phyloP scores from a whole-genome alignment of 1,284 basidiomycete species.

The Chalciporus sp. region DNA sequence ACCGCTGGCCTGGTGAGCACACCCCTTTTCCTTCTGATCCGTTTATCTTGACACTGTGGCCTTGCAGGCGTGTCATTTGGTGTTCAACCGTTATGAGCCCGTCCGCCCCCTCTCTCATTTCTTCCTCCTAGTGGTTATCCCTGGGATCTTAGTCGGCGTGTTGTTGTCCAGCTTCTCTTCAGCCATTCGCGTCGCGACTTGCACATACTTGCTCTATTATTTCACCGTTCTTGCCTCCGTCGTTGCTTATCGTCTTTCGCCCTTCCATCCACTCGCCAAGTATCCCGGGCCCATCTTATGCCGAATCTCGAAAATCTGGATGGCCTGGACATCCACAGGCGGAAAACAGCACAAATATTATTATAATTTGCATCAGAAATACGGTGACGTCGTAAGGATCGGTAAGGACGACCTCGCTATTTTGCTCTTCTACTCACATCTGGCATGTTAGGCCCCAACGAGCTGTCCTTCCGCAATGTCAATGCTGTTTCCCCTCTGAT shows the following conservation, averaged over 20 bases:
- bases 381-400: constrained; percentile 41
- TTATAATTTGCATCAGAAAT: constrained; percentile 30
- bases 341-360: constrained; percentile 41
- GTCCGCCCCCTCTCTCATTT: constrained; percentile 28
- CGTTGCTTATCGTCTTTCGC: constrained; percentile 38
- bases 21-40: not conserved
- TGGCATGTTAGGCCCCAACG: constrained; percentile 51
- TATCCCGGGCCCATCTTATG: constrained; percentile 38
- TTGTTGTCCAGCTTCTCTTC: constrained; percentile 20
- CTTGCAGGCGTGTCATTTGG: constrained; percentile 30
- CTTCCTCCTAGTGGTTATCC: constrained; percentile 25
- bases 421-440: constrained; percentile 1
- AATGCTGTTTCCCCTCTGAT: constrained; percentile 47
- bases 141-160: constrained; percentile 19
- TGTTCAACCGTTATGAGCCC: constrained; percentile 39
- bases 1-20: constrained; percentile 28
- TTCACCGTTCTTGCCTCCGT: constrained; percentile 33
- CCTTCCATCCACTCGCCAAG: constrained; percentile 35
- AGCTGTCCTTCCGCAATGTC: constrained; percentile 48
- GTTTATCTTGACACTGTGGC: constrained; percentile 14
- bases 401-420: constrained; percentile 22
- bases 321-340: constrained; percentile 33
- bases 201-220: constrained; percentile 32
- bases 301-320: constrained; percentile 40
- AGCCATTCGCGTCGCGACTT: constrained; percentile 8